Base-by-base conservation (phyloP, 2,329 filamentous ascomycete species). In the Xylariaceae sp. region DNA sequence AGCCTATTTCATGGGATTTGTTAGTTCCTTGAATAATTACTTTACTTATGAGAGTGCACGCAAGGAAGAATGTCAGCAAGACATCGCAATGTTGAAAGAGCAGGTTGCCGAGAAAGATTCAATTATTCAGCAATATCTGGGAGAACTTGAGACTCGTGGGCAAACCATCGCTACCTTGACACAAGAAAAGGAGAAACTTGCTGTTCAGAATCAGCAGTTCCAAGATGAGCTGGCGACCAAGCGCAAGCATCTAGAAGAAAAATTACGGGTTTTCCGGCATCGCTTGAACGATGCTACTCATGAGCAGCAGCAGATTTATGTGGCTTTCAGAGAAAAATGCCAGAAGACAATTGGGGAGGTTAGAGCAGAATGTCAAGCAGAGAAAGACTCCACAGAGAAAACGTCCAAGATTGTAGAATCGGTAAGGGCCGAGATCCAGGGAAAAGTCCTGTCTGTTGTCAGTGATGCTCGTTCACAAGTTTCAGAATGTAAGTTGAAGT, bases 241-340 rank as follows among this genome's bases (percentile, higher is more conserved):
- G 7, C 40, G 74, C 2, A 52, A 55, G 6, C 66, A 63, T 19
- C 56, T 77, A 1, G 65, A 74, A 46, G 71, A 73, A 9, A 80
- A 73, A 52, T 65, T 73, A 43, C 67, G 65, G 5, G 62, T 62
- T 1, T 75, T 72, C 55, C 74, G 68, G 50, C 60, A 65, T 2
- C 75, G 74, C 16, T 64, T 83, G n/a, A 79, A 81, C 52, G 69
- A 76, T 46, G 75, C 77, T 1, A 75, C 78, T 7, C 57, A 62
- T 1, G 79, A 83, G 54, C 80, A 83, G 23, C 77, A 81, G 53
- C 64, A 64, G 4, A 68, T 82, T 1, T 80, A 73, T 59, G 64
- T 57, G 2, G 67, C 69, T 40, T 70, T 72, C 7, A 72, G 68
- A 42, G 50, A 67, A 1, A 68, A 68, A 42, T 75, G 73, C 49